Evolutionary conservation across 768 basidiomycete species (phyloP).

Genomic region (Phylloporus arenicola): DNA sequence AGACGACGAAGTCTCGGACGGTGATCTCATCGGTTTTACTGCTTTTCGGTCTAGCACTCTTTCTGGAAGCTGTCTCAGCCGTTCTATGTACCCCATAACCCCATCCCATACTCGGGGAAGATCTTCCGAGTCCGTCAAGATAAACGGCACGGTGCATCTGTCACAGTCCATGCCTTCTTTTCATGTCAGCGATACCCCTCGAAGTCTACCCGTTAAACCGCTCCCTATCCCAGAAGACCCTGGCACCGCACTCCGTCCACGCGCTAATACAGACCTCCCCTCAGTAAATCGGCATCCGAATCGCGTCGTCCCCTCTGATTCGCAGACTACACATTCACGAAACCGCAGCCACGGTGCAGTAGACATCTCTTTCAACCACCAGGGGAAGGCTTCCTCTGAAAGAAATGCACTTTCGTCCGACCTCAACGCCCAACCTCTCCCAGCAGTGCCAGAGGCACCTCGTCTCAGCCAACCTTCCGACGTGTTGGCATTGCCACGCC

Average conservation of each 20-base stretch:
- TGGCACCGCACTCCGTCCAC: slow-evolving; percentile 11
- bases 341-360: slow-evolving; percentile 16
- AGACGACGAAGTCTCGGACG: slow-evolving; percentile 52
- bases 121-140: background rate
- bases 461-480: slow-evolving; percentile 3
- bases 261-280: slow-evolving; percentile 24
- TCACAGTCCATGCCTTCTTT: background rate
- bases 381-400: slow-evolving; percentile 5
- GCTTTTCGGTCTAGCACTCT: slow-evolving; percentile 47
- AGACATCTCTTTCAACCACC: slow-evolving; percentile 2
- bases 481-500: background rate
- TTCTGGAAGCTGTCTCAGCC: slow-evolving; percentile 43
- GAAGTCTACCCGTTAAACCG: slow-evolving; percentile 1
- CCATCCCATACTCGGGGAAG: background rate
- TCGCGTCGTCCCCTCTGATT: slow-evolving; percentile 8
- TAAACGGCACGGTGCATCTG: background rate
- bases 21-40: slow-evolving; percentile 50
- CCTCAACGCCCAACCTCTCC: background rate
- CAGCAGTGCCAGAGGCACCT: slow-evolving; percentile 2
- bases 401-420: background rate
- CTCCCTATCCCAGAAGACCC: slow-evolving; percentile 3
- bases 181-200: background rate
- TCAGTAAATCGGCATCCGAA: slow-evolving; percentile 4
- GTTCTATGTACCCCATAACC: slow-evolving; percentile 19
- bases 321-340: slow-evolving; percentile 11